phyloP scores from a whole-genome alignment of 768 basidiomycete species.

The Tricholoma sp. region DNA sequence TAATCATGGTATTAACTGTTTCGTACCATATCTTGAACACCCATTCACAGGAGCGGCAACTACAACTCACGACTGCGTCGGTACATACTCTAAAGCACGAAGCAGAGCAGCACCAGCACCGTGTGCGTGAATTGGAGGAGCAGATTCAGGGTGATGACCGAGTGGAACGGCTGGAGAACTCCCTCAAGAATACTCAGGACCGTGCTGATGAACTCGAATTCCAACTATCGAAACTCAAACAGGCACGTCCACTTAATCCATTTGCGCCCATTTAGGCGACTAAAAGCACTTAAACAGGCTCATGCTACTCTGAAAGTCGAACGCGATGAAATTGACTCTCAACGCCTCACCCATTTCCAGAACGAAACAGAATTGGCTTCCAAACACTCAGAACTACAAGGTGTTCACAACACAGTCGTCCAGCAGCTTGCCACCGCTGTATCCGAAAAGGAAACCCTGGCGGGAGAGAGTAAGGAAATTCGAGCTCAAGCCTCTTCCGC shows the following conservation, averaged over 20 bases:
- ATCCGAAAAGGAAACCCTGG: constrained; percentile 42
- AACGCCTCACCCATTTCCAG: constrained; percentile 35
- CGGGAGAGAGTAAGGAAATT: constrained; percentile 45
- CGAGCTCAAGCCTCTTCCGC: constrained; percentile 41
- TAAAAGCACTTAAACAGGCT: constrained; percentile 31
- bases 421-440: constrained; percentile 39
- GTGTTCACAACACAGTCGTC: constrained; percentile 31
- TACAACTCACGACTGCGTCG: constrained; percentile 57
- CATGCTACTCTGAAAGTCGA: constrained; percentile 56
- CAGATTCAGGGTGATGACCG: constrained; percentile 83
- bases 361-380: constrained; percentile 43
- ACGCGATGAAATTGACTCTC: constrained; percentile 48
- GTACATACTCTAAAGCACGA: constrained; percentile 48
- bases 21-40: constrained; percentile 11
- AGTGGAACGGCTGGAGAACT: constrained; percentile 65
- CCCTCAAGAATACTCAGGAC: constrained; percentile 74
- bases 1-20: too few relatives aligned
- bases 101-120: constrained; percentile 48
- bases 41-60: constrained; percentile 61
- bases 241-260: constrained; percentile 32
- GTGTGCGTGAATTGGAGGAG: constrained; percentile 70
- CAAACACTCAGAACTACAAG: constrained; percentile 43
- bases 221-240: constrained; percentile 72
- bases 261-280: neutral
- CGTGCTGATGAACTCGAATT: constrained; percentile 82